A percentile compares a stretch with the other conserved stretches of the same genome.
These are phyloP conservation scores for Warburgia ugandensis DNA, from an alignment of 164 flowering plant genomes.

Conservation along the genomic window DNA sequence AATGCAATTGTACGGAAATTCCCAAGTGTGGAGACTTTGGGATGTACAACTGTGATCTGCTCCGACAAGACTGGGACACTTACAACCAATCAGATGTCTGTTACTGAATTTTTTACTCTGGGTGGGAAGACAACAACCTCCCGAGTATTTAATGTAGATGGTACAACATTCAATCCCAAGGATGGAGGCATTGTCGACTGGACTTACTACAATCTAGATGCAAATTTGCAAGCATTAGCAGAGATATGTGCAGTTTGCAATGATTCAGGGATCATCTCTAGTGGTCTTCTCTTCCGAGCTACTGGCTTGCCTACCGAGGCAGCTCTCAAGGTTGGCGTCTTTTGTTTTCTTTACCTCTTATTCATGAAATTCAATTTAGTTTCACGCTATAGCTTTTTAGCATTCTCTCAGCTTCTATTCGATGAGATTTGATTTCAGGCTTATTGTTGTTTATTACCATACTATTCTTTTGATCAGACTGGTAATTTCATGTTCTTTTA, in stretches of 20 bases:
- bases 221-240: constrained; percentile 70
- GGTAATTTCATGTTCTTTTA: background rate
- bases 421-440: no score
- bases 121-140: constrained; percentile 59
- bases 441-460: background rate
- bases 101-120: constrained; percentile 61
- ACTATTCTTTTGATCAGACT: background rate
- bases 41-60: constrained; percentile 90
- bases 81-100: constrained; percentile 95
- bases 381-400: background rate
- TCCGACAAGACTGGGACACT: constrained; percentile 91
- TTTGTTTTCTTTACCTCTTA: background rate
- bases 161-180: constrained; percentile 84
- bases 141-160: constrained; percentile 61
- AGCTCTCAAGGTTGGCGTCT: constrained; percentile 53
- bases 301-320: constrained; percentile 96
- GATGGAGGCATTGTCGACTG: constrained; percentile 86
- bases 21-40: constrained; percentile 88
- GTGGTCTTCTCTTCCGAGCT: constrained; percentile 60
- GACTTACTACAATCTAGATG: constrained; percentile 77
- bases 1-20: constrained; percentile 88
- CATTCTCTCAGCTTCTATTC: background rate
- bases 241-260: constrained; percentile 87
- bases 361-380: background rate
- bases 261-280: constrained; percentile 71